Conservation (phyloP, 345 rosid genomes). For the Mercurialis annua region DNA sequence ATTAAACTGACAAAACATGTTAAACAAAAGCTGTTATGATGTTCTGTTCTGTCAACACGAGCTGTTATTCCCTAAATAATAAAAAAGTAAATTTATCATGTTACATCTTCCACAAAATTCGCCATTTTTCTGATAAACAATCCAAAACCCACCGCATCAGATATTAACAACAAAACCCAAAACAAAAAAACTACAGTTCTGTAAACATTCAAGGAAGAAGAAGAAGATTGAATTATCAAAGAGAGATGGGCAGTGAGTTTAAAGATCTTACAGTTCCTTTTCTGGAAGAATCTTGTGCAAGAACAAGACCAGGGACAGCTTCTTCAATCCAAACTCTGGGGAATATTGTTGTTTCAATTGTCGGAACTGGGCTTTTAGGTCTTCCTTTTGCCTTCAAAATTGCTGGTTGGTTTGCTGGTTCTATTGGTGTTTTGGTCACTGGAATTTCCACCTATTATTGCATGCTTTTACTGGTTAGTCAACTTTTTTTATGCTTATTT, state of each 20-base stretch:
- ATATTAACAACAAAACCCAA: background rate
- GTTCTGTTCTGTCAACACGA: too few relatives aligned
- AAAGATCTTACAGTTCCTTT: conserved; percentile 10
- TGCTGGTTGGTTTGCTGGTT: conserved; percentile 89
- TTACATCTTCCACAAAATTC: too few relatives aligned
- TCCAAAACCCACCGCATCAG: background rate
- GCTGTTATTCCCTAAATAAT: too few relatives aligned
- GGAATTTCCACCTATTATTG: conserved; percentile 74
- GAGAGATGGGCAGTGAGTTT: conserved; percentile 12
- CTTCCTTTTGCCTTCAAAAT: conserved; percentile 82
- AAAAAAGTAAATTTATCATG: too few relatives aligned
- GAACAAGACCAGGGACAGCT: conserved; percentile 40
- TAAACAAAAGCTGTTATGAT: too few relatives aligned
- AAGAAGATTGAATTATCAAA: background rate
- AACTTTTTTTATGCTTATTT: background rate
- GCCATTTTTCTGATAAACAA: background rate
- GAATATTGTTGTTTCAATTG: conserved; percentile 81
- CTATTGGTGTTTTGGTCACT: conserved; percentile 55
- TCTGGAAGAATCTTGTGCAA: conserved; percentile 1
- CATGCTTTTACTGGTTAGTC: conserved; percentile 91
- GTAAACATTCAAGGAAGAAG: too few relatives aligned
- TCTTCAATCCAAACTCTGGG: conserved; percentile 74
- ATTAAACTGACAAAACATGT: too few relatives aligned
- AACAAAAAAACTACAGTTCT: background rate
- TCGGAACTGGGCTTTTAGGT: conserved; percentile 91